These are phyloP conservation scores for Hypoxylon sp. DNA, from an alignment of 2,329 filamentous ascomycete genomes.

Conservation along the genomic window DNA sequence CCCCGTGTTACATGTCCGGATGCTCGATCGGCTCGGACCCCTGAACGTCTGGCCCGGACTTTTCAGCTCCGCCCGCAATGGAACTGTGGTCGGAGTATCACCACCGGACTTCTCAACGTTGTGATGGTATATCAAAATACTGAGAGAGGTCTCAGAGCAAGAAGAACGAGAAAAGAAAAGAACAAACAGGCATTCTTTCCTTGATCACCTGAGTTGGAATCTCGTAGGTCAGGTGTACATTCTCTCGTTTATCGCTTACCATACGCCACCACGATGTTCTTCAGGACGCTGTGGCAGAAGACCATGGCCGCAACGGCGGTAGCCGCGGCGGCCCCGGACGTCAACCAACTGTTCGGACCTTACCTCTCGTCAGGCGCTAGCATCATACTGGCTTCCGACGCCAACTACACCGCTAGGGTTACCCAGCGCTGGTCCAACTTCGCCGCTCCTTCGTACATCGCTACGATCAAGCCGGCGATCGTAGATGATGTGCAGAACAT, in stretches of 20 bases:
- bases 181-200: background rate
- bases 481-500: slow-evolving; percentile 15
- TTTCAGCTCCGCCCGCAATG: background rate
- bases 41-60: background rate
- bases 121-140: background rate
- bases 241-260: background rate
- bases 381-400: slow-evolving; percentile 1
- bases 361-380: background rate
- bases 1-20: background rate
- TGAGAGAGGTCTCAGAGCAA: background rate
- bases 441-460: slow-evolving; percentile 6
- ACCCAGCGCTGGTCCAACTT: slow-evolving; percentile 12
- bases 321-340: background rate
- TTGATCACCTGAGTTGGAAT: background rate
- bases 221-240: background rate
- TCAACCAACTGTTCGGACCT: slow-evolving; percentile 1
- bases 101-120: slow-evolving; percentile 1
- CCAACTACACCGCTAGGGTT: background rate
- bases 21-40: background rate
- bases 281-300: background rate
- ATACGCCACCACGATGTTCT: background rate
- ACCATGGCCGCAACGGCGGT: background rate
- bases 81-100: background rate
- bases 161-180: no score
- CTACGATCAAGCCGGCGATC: slow-evolving; percentile 9